phyloP scores from a whole-genome alignment of 495 filamentous ascomycete species.

The Xylona heveae region DNA sequence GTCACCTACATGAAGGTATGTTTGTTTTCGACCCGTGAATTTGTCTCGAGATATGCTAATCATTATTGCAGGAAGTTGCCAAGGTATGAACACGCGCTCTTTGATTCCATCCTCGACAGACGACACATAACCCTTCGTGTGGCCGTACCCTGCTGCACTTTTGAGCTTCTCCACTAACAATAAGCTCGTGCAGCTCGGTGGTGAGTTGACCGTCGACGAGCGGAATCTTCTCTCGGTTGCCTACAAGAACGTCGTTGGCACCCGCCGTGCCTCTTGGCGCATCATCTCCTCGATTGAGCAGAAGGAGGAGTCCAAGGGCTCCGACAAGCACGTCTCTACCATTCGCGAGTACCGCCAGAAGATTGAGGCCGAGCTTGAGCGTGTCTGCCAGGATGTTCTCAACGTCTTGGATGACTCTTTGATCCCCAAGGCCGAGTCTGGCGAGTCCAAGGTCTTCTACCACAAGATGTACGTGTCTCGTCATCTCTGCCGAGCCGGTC shows the following conservation, averaged over 20 bases:
- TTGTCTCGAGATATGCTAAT: constrained; percentile 6
- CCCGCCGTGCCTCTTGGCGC: constrained; percentile 96
- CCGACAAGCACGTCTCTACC: constrained; percentile 85
- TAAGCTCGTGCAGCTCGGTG: constrained; percentile 47
- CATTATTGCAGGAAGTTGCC: constrained; percentile 58
- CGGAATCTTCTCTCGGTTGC: constrained; percentile 97
- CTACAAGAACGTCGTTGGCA: constrained; percentile 99
- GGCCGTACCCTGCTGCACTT: constrained; percentile 2
- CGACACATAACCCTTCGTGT: constrained; percentile 7
- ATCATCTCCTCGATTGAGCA: constrained; percentile 99
- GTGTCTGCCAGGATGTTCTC: constrained; percentile 96
- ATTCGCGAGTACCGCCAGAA: constrained; percentile 98
- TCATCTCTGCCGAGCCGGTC: constrained; percentile 5
- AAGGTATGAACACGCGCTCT: constrained; percentile 39
- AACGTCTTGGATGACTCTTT: constrained; percentile 86
- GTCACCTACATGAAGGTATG: constrained; percentile 97
- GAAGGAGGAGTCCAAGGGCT: constrained; percentile 99
- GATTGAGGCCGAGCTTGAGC: constrained; percentile 95
- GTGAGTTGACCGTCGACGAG: constrained; percentile 93
- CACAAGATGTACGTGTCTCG: constrained; percentile 86
- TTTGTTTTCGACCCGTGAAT: constrained; percentile 7
- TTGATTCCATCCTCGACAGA: constrained; percentile 1
- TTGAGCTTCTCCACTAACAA: constrained; percentile 10
- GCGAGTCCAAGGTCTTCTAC: constrained; percentile 99
- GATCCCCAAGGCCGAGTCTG: constrained; percentile 93